Evolutionary conservation across 176 grass and related monocot species (phyloP).

Genomic region (Poa annua): DNA sequence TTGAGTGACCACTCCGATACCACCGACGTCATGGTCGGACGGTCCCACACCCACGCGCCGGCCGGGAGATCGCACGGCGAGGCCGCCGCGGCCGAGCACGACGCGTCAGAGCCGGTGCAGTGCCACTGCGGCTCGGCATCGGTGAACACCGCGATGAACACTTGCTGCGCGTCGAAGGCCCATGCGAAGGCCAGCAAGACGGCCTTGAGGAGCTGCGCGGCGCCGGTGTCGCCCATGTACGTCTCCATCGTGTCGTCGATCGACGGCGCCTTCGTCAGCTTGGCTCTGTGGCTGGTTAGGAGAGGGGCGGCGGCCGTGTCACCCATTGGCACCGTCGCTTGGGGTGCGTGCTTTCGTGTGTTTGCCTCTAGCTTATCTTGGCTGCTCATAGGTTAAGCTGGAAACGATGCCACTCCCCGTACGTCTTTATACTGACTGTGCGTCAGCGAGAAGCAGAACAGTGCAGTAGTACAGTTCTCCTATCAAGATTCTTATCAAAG

Average conservation of each 20-base stretch:
- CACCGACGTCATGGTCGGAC: constrained; percentile 45
- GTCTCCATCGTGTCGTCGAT: constrained; percentile 75
- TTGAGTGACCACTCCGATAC: constrained; percentile 84
- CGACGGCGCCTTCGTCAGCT: constrained; percentile 36
- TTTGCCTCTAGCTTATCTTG: too few relatives aligned
- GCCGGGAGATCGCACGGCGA: constrained; percentile 56
- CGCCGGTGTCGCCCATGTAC: constrained; percentile 56
- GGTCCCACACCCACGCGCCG: constrained; percentile 73
- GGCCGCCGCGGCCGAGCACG: constrained; percentile 43
- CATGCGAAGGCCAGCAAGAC: constrained; percentile 68
- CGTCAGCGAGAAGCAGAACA: too few relatives aligned
- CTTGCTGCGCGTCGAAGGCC: constrained; percentile 94
- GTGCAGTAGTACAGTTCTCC: too few relatives aligned
- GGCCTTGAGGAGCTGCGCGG: constrained; percentile 61
- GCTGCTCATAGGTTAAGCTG: too few relatives aligned
- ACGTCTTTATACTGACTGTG: too few relatives aligned
- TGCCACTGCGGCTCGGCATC: constrained; percentile 82
- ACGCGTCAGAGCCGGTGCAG: constrained; percentile 47
- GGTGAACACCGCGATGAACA: constrained; percentile 91
- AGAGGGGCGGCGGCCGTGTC: constrained; percentile 52
- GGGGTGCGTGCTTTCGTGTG: too few relatives aligned
- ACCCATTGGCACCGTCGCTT: constrained; percentile 24
- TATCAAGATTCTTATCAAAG: too few relatives aligned
- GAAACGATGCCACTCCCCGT: too few relatives aligned
- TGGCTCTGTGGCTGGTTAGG: constrained; percentile 38